These are phyloP conservation scores for Pseudogymnoascus sp. DNA, from an alignment of 2,329 filamentous ascomycete genomes.

Conservation along the genomic window DNA sequence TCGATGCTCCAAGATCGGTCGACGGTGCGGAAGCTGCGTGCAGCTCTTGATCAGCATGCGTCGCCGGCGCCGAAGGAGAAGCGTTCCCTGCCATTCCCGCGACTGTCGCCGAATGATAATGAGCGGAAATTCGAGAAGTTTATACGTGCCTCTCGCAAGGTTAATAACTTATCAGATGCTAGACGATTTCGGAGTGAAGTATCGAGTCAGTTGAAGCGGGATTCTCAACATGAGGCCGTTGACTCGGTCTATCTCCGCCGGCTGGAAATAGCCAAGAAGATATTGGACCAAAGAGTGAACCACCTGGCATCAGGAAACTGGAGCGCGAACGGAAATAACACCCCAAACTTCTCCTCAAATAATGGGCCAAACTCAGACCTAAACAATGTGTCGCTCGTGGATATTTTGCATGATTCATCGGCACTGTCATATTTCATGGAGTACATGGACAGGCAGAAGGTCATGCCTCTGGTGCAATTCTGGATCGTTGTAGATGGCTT, in stretches of 20 bases:
- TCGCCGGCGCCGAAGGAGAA: slow-evolving; percentile 63
- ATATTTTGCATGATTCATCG: slow-evolving; percentile 82
- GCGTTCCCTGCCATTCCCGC: slow-evolving; percentile 64
- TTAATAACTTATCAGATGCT: slow-evolving; percentile 87
- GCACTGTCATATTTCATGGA: slow-evolving; percentile 99
- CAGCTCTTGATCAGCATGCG: slow-evolving; percentile 88
- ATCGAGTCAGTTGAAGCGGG: slow-evolving; percentile 81
- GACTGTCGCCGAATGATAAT: slow-evolving; percentile 71
- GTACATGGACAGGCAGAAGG: slow-evolving; percentile 86
- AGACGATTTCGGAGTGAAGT: slow-evolving; percentile 87
- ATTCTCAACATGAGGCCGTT: slow-evolving; percentile 67
- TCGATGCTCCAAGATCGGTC: slow-evolving; percentile 90
- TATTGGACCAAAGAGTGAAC: slow-evolving; percentile 82
- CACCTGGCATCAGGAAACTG: slow-evolving; percentile 64
- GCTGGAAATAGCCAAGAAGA: slow-evolving; percentile 81
- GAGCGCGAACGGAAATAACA: slow-evolving; percentile 19
- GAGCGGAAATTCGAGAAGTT: slow-evolving; percentile 93
- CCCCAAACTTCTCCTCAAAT: background rate
- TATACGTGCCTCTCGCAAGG: slow-evolving; percentile 77
- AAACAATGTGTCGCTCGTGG: slow-evolving; percentile 67
- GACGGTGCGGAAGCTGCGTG: slow-evolving; percentile 83
- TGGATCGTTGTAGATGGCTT: slow-evolving; percentile 98
- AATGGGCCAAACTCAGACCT: slow-evolving; percentile 41
- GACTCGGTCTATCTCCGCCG: slow-evolving; percentile 82
- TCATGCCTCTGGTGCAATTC: slow-evolving; percentile 90